Conservation (phyloP, 2,329 filamentous ascomycete genomes). For the Aspergillus udagawae region DNA sequence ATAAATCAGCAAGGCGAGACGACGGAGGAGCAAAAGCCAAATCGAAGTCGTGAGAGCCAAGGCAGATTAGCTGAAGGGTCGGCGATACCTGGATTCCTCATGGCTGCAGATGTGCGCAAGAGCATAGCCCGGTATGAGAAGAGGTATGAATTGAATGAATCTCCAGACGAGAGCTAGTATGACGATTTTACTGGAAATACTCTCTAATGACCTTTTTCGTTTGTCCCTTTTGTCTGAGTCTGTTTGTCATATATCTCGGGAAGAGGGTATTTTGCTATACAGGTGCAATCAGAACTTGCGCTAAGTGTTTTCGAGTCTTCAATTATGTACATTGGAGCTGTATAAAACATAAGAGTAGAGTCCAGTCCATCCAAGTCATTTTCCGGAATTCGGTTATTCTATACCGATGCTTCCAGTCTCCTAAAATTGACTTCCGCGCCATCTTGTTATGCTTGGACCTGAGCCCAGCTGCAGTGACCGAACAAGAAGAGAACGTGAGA, state of each 20-base stretch:
- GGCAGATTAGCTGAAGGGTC: background rate
- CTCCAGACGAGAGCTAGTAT: constrained; percentile 23
- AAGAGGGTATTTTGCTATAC: background rate
- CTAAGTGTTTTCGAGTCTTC: too few relatives aligned
- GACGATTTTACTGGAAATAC: background rate
- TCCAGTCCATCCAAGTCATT: too few relatives aligned
- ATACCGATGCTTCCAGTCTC: too few relatives aligned
- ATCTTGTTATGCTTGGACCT: too few relatives aligned
- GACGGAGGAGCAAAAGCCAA: constrained; percentile 6
- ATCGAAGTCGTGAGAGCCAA: constrained; percentile 6
- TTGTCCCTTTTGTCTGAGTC: background rate
- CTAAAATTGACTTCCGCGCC: too few relatives aligned
- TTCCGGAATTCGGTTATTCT: too few relatives aligned
- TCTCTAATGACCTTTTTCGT: background rate
- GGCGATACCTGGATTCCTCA: constrained; percentile 9
- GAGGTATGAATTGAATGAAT: constrained; percentile 27
- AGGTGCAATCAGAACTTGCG: background rate
- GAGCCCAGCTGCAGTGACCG: too few relatives aligned
- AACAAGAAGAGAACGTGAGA: too few relatives aligned
- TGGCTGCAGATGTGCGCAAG: constrained; percentile 20
- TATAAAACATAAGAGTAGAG: background rate
- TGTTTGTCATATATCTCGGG: background rate
- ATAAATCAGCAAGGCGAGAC: constrained; percentile 8
- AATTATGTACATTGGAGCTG: background rate
- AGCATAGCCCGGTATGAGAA: constrained; percentile 22